A percentile compares a stretch with the other conserved stretches of the same genome.
Evolutionary conservation across 257 asterid genomes (phyloP).

Genomic region (Petunia secreta): DNA sequence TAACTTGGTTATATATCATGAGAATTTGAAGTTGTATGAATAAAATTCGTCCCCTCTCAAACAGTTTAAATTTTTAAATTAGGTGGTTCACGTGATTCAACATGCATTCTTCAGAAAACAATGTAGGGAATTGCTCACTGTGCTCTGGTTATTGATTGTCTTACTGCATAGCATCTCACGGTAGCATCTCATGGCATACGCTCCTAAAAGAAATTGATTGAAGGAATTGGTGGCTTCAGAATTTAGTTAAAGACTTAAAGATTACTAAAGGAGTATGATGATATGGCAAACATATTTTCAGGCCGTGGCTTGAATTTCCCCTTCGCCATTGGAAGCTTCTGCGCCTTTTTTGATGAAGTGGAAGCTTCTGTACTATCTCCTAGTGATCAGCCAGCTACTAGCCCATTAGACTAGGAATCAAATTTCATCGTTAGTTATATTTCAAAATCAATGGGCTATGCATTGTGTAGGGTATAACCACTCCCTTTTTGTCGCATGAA

Average conservation of each 20-base stretch:
- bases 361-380: neutral
- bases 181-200: neutral
- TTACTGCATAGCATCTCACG: neutral
- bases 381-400: neutral
- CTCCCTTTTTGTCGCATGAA: neutral
- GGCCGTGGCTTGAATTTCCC: neutral
- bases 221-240: neutral
- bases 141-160: neutral
- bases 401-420: constrained; percentile 1
- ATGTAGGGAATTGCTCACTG: neutral
- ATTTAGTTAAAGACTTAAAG: neutral
- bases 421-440: neutral
- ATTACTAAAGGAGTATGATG: neutral
- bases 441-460: neutral
- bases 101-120: neutral
- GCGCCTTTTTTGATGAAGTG: too few relatives aligned
- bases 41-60: neutral
- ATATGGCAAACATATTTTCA: neutral
- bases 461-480: neutral
- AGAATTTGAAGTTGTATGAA: neutral
- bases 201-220: neutral
- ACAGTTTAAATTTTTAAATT: neutral
- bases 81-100: too few relatives aligned
- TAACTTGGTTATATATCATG: neutral
- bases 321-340: neutral